Percentiles rank a stretch among this genome's conserved stretches.
Evolutionary conservation across 2,329 filamentous ascomycete species (phyloP).

Genomic region (Fusarium scirpi): DNA sequence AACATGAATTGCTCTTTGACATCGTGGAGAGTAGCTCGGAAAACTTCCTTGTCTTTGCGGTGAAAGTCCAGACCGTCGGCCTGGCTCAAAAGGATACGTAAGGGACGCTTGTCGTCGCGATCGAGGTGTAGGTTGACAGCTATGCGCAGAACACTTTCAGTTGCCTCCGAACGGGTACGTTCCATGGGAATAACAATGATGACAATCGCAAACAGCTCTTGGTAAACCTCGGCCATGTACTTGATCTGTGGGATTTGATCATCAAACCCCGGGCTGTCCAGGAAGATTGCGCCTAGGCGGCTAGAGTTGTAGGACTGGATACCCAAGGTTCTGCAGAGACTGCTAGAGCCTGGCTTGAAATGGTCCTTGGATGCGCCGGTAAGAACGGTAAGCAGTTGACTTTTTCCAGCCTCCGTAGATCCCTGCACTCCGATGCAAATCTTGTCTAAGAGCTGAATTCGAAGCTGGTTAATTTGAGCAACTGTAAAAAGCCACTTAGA

Average conservation of each 20-base stretch:
- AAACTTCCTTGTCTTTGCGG: background rate
- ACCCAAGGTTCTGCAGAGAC: background rate
- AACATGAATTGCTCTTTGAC: constrained; percentile 9
- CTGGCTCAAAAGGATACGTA: constrained; percentile 1
- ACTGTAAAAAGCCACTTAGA: background rate
- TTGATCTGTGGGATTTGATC: constrained; percentile 5
- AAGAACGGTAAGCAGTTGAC: constrained; percentile 2
- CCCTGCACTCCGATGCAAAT: constrained; percentile 8
- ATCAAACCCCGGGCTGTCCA: constrained; percentile 1
- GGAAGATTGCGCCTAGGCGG: background rate
- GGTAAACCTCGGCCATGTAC: constrained; percentile 8
- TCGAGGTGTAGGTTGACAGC: background rate
- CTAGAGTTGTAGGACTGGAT: constrained; percentile 1
- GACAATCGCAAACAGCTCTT: background rate
- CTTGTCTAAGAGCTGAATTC: background rate
- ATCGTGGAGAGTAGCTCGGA: background rate
- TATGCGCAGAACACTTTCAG: background rate
- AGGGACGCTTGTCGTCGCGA: background rate
- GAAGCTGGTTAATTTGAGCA: background rate
- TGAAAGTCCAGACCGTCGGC: background rate
- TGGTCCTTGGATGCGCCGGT: background rate
- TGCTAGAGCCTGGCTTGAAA: constrained; percentile 9
- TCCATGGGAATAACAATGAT: constrained; percentile 14
- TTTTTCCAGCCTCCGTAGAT: constrained; percentile 2
- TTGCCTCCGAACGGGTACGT: background rate